Base-by-base conservation (phyloP, 2,329 filamentous ascomycete genomes). In the Coniochaeta sp. region DNA sequence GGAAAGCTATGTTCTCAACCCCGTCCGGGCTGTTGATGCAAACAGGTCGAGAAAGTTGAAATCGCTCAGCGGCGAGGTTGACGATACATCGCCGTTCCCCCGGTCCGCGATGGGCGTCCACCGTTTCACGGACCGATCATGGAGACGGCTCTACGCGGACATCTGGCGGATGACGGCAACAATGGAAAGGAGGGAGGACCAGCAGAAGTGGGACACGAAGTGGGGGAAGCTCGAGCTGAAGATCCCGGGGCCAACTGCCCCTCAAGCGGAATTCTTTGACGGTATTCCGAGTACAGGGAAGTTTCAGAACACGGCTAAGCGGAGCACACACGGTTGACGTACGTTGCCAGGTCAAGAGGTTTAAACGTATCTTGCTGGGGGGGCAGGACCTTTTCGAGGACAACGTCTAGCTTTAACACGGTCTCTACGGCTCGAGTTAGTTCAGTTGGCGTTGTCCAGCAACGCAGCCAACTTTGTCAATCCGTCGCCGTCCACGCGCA, bases 401-500 rank as follows among this genome's bases (percentile, higher is more conserved):
- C 38, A n/a, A 19, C 38, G 3, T 40, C 17, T 36, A 40, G 17
- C 16, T n/a, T 19, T 9, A 38, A 17, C 17, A 4, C 3, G 38
- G 38, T n/a, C 17, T n/a, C 38, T n/a, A 3, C 17, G 6, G 16
- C 43, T 58, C n/a, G n/a, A n/a, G n/a, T n/a, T 52, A 17, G 28
- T 57, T 2, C 47, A 38, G 26, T 26, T 31, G 31, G 22, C 38
- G 6, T 24, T 7, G 22, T 72, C 72, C 64, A 76, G 63, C 65
- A 81, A 64, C 17, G 69, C 70, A 11, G 84, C 87, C 67, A 93
- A 71, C 74, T 82, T 86, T 31, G 71, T 75, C 73, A 93, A 69
- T 0, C 75, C 82, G 17, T 89, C 83, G 3, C 86, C 83, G 61
- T 92, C 89, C 1, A 92, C 86, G 36, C 90, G 81, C 84, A 93